Evolutionary conservation across 78 protist genomes (phyloP).

Genomic region (Dictyostelium discoideum): DNA sequence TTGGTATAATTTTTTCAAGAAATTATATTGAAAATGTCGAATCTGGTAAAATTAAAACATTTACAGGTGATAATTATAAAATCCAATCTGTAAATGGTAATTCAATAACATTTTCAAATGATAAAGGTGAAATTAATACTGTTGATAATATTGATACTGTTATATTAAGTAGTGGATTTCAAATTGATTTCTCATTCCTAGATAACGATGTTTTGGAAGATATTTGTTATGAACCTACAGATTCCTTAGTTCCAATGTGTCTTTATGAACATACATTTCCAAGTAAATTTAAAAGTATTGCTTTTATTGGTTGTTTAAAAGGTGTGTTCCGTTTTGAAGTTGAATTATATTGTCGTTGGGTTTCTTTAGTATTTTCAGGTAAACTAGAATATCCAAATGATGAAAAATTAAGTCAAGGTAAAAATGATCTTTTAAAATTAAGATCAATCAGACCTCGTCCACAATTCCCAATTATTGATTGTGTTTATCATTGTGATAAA

Average conservation of each 20-base stretch:
- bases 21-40: not conserved
- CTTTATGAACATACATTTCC: not conserved
- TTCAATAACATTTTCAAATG: not conserved
- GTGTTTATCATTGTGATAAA: not conserved
- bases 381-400: not conserved
- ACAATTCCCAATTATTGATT: not conserved
- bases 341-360: not conserved
- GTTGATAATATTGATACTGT: not conserved
- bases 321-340: not conserved
- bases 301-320: not conserved
- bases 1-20: not conserved
- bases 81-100: not conserved
- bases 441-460: not conserved
- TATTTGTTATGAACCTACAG: not conserved
- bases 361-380: not conserved
- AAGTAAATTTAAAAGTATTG: not conserved
- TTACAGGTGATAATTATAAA: not conserved
- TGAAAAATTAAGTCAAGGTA: not conserved
- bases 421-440: not conserved
- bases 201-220: not conserved
- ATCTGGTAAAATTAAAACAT: not conserved
- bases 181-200: not conserved
- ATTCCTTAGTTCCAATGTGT: not conserved
- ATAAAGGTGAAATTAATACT: not conserved
- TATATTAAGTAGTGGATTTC: not conserved